Evolutionary conservation across 257 asterid genomes (phyloP), one percentile per base, ranked within the genome.

Genomic region (Gentiana dahurica): DNA sequence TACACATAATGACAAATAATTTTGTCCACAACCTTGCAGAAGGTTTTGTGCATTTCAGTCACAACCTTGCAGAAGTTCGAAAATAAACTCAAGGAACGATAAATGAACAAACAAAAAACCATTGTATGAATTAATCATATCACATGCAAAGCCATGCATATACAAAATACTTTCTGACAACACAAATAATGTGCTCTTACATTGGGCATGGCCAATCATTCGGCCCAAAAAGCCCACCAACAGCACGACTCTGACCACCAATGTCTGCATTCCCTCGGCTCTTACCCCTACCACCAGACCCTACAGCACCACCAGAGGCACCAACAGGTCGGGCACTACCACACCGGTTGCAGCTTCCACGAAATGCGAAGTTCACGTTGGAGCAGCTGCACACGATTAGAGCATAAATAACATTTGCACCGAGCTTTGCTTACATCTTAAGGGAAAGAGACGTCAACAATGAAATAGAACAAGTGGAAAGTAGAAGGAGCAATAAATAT

Each of bases 181-280:
- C n/a, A 32, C 0, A 39, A 56, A 44, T 54, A 3, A 12, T 62
- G 39, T 33, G 10, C 55, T 61, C 92, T 78, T 77, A 92, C 99
- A 92, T 92, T 54, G 99, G 99, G 75, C 99, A 92, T 64, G 97
- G 34, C 99, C 99, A 92, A 64, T 92, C 99, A 81, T 92, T 92
- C 47, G 97, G 97, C 68, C 99, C 97, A 73, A 92, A 92, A 59
- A 92, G 97, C 38, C 85, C 94, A 51, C 88, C 93, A 39, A 56
- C 81, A 35, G 77, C 85, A 64, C 80, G 90, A 65, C 67, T 56
- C 76, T 57, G 67, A 34, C 84, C 95, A 51, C 93, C 95, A 36
- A 65, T 37, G 53, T 88, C 97, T 64, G 55, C 78, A 57, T 62
- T 75, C 65, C 94, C 98, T 43, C 82, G 83, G 34, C 97, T 95